phyloP scores from a whole-genome alignment of 352 stramenopile genomes.

The Phytopythium vexans region DNA sequence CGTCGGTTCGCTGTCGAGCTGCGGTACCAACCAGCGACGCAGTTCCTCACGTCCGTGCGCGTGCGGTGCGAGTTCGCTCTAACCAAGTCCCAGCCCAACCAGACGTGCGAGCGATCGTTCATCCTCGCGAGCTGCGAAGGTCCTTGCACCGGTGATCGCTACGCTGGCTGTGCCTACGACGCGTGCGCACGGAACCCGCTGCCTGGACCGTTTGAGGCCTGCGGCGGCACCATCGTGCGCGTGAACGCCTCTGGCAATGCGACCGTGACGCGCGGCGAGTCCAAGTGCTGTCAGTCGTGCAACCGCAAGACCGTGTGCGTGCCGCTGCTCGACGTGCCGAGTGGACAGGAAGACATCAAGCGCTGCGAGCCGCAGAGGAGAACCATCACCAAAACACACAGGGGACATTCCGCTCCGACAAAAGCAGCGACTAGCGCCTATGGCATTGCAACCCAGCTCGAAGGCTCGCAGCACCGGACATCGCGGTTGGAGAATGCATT shows the following conservation, averaged over 20 bases:
- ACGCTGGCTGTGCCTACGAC: constrained; percentile 17
- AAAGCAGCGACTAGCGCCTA: background rate
- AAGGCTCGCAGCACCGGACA: too few relatives aligned
- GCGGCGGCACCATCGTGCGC: constrained; percentile 29
- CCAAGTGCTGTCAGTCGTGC: constrained; percentile 51
- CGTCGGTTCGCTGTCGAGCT: constrained; percentile 55
- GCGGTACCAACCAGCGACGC: constrained; percentile 34
- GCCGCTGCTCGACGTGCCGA: constrained; percentile 39
- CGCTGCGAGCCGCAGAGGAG: constrained; percentile 36
- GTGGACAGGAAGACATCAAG: constrained; percentile 42
- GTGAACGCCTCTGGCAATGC: constrained; percentile 17
- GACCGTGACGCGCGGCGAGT: constrained; percentile 16
- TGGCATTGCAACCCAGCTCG: background rate
- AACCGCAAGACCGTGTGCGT: constrained; percentile 26
- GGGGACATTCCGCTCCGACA: too few relatives aligned
- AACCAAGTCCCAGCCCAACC: constrained; percentile 20
- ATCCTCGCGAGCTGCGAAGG: constrained; percentile 55
- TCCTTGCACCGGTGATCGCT: constrained; percentile 6
- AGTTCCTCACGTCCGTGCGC: constrained; percentile 34
- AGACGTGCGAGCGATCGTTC: constrained; percentile 45
- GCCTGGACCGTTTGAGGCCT: constrained; percentile 25
- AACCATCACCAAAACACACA: constrained; percentile 10
- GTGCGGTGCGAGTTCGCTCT: constrained; percentile 60
- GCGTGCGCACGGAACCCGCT: constrained; percentile 24
- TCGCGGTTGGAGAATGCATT: too few relatives aligned